Evolutionary conservation across 345 rosid genomes (phyloP), one percentile per base, ranked within the genome.

Genomic region (Kandelia obovata): DNA sequence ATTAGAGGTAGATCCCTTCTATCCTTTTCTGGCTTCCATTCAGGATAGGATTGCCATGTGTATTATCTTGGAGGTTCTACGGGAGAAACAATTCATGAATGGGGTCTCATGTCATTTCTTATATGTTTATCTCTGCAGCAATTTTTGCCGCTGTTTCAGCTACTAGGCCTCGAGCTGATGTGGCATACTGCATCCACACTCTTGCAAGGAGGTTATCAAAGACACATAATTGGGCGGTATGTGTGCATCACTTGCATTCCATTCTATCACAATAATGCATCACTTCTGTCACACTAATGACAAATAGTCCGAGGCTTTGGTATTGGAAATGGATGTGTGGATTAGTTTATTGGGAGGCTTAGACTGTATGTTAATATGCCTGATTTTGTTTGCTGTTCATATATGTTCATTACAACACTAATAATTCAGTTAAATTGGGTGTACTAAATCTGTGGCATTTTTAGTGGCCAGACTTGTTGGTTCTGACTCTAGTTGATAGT

Each of bases 171-270:
- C 91, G 98, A 7, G 99, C 99, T 53, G 97, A 95, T 87, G 99
- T 95, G 52, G 99, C 99, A 13, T 95, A 95, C 64, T 92, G 97
- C 75, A 95, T 95, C 72, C 99, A 92, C 75, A 94, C 86, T 73
- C 89, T 95, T 56, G 92, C 99, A 0, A 85, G 92, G 71, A 80
- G 99, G 64, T 78, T 95, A 67, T 73, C 98, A 1, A 92, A 77
- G 87, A 95, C 99, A 0, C 97, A 87, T 80, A 95, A 95, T 67
- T 95, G 99, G 99, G 99, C 94, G 84, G 99, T 95, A 90, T 61
- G 85, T 61, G 85, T 78, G 28, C 39, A 49, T 67, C 51, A 66
- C 1, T n/a, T 52, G 21, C 16, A 34, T 55, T 8, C 52, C 62
- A 13, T 68, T 47, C 6, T 35, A 2, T 43, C 49, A 13, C 49